Percentiles rank a stretch among this genome's conserved stretches.
Evolutionary conservation across 2,329 filamentous ascomycete species (phyloP).

Genomic region (Aspergillus texensis): DNA sequence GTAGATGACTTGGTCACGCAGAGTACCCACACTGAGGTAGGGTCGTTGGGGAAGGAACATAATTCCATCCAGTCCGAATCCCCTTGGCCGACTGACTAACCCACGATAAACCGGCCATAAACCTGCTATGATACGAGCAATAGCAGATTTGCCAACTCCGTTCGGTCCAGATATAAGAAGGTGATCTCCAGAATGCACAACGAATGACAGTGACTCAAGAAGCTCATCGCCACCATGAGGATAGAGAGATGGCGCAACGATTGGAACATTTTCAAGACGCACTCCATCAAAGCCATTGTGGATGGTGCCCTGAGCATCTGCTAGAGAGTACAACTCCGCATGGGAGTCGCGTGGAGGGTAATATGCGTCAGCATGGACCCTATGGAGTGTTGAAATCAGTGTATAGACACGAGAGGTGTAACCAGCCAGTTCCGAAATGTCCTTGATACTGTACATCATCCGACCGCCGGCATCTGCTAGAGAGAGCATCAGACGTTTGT

Average conservation of each 20-base stretch:
- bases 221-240: constrained; percentile 91
- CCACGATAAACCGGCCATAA: constrained; percentile 97
- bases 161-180: constrained; percentile 93
- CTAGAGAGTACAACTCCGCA: constrained; percentile 82
- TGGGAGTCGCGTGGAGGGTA: constrained; percentile 66
- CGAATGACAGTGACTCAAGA: constrained; percentile 83
- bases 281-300: constrained; percentile 96
- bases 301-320: constrained; percentile 89
- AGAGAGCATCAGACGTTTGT: constrained; percentile 97
- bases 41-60: constrained; percentile 97
- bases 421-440: constrained; percentile 90
- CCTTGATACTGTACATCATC: constrained; percentile 99
- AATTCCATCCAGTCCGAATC: constrained; percentile 81
- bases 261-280: constrained; percentile 85
- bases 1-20: constrained; percentile 97
- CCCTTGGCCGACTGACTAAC: constrained; percentile 82
- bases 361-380: constrained; percentile 90
- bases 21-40: constrained; percentile 86
- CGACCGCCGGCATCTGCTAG: constrained; percentile 92
- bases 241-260: constrained; percentile 86
- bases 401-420: constrained; percentile 97
- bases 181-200: constrained; percentile 88
- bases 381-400: constrained; percentile 89
- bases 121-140: constrained; percentile 83
- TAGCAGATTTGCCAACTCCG: constrained; percentile 88